Percentiles rank a stretch among this genome's conserved stretches.
Conservation (phyloP, 208 protist genomes). For the Trypanosoma lewisi region DNA sequence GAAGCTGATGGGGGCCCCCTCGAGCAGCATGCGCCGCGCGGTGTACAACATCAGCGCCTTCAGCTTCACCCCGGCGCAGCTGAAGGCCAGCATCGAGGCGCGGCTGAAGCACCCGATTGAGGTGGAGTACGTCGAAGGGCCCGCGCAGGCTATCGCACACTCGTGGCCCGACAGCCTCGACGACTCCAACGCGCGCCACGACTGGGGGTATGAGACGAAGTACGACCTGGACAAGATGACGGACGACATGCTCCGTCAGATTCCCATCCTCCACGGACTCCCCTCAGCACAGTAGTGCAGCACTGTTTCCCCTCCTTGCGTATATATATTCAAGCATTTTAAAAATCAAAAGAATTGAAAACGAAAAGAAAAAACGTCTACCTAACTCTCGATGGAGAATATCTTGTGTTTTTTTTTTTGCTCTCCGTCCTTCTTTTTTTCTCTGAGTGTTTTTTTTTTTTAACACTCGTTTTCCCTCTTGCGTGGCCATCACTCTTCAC, state of each 20-base stretch:
- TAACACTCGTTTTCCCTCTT: too few relatives aligned
- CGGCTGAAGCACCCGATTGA: constrained; percentile 33
- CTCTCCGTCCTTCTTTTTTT: too few relatives aligned
- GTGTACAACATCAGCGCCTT: constrained; percentile 85
- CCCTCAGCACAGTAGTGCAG: not conserved
- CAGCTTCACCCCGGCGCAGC: constrained; percentile 68
- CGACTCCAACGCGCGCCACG: constrained; percentile 61
- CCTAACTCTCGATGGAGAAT: too few relatives aligned
- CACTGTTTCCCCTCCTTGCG: not conserved
- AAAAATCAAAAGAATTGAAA: too few relatives aligned
- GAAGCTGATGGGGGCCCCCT: constrained; percentile 51
- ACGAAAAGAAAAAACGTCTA: too few relatives aligned
- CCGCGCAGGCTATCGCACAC: constrained; percentile 78
- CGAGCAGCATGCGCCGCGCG: constrained; percentile 27
- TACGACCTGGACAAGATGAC: constrained; percentile 68
- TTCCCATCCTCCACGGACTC: constrained; percentile 21
- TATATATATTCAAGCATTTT: too few relatives aligned
- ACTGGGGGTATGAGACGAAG: constrained; percentile 60
- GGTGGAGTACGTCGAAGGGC: constrained; percentile 62
- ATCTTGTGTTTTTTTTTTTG: too few relatives aligned
- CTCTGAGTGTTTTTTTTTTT: too few relatives aligned
- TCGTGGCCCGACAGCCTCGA: constrained; percentile 83
- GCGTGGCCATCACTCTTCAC: too few relatives aligned
- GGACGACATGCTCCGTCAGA: constrained; percentile 54
- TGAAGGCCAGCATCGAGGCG: constrained; percentile 51